phyloP scores from a whole-genome alignment of 169 alveolate genomes.

The Babesia divergens region DNA sequence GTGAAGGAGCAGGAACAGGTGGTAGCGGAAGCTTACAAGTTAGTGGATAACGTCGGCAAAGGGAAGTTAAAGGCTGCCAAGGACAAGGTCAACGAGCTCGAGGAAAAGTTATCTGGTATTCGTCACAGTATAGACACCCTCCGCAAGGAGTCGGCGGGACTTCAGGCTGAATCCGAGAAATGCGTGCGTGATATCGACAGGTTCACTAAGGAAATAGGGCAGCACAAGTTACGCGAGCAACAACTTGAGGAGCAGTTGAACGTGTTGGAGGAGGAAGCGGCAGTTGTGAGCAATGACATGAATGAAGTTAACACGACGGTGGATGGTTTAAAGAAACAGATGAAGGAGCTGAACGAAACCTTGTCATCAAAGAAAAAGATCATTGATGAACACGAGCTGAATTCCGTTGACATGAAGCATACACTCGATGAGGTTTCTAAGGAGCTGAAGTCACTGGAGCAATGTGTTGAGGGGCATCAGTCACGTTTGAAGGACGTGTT shows the following conservation, averaged over 20 bases:
- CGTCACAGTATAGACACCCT: constrained; percentile 49
- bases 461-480: constrained; percentile 16
- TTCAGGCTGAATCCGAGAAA: constrained; percentile 70
- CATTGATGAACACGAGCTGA: constrained; percentile 53
- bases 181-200: constrained; percentile 63
- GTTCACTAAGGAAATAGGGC: constrained; percentile 67
- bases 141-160: constrained; percentile 60
- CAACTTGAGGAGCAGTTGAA: constrained; percentile 69
- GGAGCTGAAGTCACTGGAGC: constrained; percentile 6
- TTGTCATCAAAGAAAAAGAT: constrained; percentile 9
- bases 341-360: constrained; percentile 23
- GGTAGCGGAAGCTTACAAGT: constrained; percentile 31
- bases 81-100: constrained; percentile 42
- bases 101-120: constrained; percentile 47
- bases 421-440: constrained; percentile 30
- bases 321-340: constrained; percentile 21
- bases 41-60: constrained; percentile 67
- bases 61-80: constrained; percentile 63
- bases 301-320: constrained; percentile 49
- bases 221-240: constrained; percentile 67
- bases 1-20: constrained; percentile 22
- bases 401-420: constrained; percentile 47
- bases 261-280: constrained; percentile 69
- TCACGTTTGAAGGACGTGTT: not conserved
- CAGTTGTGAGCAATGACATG: constrained; percentile 46